Conservation (phyloP, 768 basidiomycete species). For the Kwoniella shandongensis region DNA sequence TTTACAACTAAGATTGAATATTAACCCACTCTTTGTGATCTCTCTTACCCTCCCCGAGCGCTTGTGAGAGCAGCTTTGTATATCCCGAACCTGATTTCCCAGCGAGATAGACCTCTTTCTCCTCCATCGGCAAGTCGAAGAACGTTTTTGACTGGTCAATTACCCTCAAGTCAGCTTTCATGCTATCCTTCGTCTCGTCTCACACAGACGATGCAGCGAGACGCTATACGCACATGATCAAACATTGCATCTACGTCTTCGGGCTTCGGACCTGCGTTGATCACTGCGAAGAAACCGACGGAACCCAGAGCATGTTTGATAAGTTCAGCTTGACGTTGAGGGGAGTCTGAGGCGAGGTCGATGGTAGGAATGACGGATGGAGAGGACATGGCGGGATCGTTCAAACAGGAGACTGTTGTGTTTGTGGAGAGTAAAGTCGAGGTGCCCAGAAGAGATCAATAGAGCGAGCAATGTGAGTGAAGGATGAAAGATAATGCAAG, state of each 20-base stretch:
- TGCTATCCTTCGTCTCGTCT: no score
- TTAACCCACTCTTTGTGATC: slow-evolving; percentile 27
- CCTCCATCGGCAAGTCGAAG: slow-evolving; percentile 11
- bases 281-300: slow-evolving; percentile 23
- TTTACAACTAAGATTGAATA: background rate
- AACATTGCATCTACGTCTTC: slow-evolving; percentile 21
- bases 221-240: slow-evolving; percentile 10
- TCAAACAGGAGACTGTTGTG: no score
- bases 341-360: slow-evolving; percentile 22
- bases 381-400: background rate
- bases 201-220: no score
- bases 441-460: no score
- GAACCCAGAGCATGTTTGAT: slow-evolving; percentile 21
- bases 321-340: slow-evolving; percentile 16
- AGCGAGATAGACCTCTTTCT: slow-evolving; percentile 19
- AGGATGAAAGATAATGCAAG: no score
- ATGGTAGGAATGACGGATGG: slow-evolving; percentile 18
- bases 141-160: slow-evolving; percentile 11
- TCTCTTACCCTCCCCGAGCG: slow-evolving; percentile 16
- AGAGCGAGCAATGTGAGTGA: no score
- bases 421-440: no score
- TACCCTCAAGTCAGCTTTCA: background rate
- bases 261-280: slow-evolving; percentile 6
- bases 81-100: slow-evolving; percentile 21
- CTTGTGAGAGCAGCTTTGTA: slow-evolving; percentile 16